Evolutionary conservation across 768 basidiomycete species (phyloP).

Genomic region (Baorangia bicolor): DNA sequence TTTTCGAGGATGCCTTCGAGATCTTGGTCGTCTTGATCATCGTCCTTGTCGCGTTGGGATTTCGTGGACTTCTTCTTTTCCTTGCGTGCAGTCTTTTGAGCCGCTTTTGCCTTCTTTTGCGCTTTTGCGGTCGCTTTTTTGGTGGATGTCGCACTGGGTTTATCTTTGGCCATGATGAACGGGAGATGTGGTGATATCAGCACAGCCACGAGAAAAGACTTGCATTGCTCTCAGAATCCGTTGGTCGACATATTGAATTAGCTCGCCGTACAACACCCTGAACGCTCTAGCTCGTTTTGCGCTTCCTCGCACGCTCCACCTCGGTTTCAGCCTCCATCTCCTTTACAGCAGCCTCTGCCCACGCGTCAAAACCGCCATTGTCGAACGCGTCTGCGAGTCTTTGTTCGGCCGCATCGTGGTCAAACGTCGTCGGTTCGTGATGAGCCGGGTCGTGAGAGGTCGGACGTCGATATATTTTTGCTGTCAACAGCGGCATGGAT

Average conservation of each 20-base stretch:
- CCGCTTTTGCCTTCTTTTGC: constrained; percentile 64
- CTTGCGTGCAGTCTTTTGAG: constrained; percentile 68
- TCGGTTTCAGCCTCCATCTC: constrained; percentile 61
- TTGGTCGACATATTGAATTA: background rate
- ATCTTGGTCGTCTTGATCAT: constrained; percentile 70
- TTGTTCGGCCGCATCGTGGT: constrained; percentile 45
- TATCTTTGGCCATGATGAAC: constrained; percentile 21
- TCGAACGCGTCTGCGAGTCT: constrained; percentile 58
- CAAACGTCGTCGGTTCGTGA: background rate
- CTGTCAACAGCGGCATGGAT: constrained; percentile 48
- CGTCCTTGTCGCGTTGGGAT: constrained; percentile 44
- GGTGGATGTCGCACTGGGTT: background rate
- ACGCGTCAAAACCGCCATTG: constrained; percentile 53
- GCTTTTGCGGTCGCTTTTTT: constrained; percentile 55
- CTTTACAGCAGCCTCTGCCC: constrained; percentile 50
- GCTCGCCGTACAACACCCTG: background rate
- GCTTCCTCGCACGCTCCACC: constrained; percentile 41
- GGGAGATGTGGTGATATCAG: too few species aligned
- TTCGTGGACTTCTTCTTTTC: constrained; percentile 60
- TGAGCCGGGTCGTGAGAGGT: constrained; percentile 20
- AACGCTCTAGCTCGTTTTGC: background rate
- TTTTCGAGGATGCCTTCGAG: constrained; percentile 81
- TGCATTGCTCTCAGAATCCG: too few species aligned
- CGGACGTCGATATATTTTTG: constrained; percentile 51
- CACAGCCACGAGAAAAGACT: too few species aligned